Evolutionary conservation across 2,329 filamentous ascomycete genomes (phyloP).

Genomic region (Elsinoe fawcettii): DNA sequence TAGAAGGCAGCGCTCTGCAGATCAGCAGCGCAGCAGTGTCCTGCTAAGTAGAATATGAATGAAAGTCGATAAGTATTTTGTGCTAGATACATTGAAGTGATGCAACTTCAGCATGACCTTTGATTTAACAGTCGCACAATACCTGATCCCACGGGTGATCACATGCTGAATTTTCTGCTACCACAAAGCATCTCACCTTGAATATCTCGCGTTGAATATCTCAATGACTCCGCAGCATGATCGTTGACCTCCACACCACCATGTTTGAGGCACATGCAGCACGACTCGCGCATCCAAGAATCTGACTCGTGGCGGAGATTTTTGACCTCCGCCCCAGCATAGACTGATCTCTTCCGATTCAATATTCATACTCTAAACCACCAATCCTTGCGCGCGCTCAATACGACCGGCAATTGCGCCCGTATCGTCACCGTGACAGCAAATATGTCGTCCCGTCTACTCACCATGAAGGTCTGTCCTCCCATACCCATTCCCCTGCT

Average conservation of each 20-base stretch:
- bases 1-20: neutral
- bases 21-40: neutral
- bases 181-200: too few relatives aligned
- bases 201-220: too few relatives aligned
- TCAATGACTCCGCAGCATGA: too few relatives aligned
- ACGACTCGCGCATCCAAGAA: neutral
- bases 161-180: too few relatives aligned
- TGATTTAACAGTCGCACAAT: too few relatives aligned
- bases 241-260: too few relatives aligned
- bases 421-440: neutral
- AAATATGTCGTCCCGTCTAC: slow-evolving; percentile 75
- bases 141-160: too few relatives aligned
- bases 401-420: neutral
- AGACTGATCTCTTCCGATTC: neutral
- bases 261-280: neutral
- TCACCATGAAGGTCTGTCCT: slow-evolving; percentile 69
- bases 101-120: too few relatives aligned
- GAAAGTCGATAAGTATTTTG: neutral
- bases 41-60: slow-evolving; percentile 3
- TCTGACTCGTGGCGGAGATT: neutral
- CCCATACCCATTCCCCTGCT: neutral
- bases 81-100: too few relatives aligned
- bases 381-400: neutral
- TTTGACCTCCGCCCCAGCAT: neutral
- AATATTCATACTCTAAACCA: neutral